These are phyloP conservation scores for Coemansia sp. DNA, from an alignment of 192 early-diverging fungal genomes.

Conservation along the genomic window DNA sequence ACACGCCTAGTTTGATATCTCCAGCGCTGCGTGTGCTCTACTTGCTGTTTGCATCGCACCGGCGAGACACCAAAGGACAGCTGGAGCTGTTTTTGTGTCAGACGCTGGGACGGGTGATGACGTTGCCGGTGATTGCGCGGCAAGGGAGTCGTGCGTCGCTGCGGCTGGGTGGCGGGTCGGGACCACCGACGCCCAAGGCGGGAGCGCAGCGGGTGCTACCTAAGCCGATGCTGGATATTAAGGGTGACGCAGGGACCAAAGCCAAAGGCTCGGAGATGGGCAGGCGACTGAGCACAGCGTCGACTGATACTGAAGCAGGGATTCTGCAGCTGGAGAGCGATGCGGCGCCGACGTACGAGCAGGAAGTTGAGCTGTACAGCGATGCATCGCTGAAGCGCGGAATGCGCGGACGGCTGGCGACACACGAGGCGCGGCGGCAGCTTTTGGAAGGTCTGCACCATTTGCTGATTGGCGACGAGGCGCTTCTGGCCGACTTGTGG, in stretches of 20 bases:
- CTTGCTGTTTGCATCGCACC: slow-evolving; percentile 51
- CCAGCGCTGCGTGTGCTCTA: slow-evolving; percentile 56
- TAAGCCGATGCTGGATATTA: neutral
- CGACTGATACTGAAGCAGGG: neutral
- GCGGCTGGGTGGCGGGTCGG: slow-evolving; percentile 15
- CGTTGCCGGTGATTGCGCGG: slow-evolving; percentile 25
- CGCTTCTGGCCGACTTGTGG: slow-evolving; percentile 86
- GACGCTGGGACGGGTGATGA: slow-evolving; percentile 48
- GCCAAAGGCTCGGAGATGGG: neutral
- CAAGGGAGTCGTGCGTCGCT: slow-evolving; percentile 29
- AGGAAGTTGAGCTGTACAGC: slow-evolving; percentile 46
- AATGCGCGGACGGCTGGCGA: slow-evolving; percentile 53
- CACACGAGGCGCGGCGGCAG: slow-evolving; percentile 81
- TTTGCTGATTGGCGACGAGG: slow-evolving; percentile 65
- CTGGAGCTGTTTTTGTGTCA: slow-evolving; percentile 55
- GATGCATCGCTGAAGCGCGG: slow-evolving; percentile 36
- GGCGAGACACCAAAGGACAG: slow-evolving; percentile 38
- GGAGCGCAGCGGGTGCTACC: slow-evolving; percentile 15
- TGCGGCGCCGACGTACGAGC: slow-evolving; percentile 25
- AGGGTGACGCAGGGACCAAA: neutral
- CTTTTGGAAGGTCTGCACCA: slow-evolving; percentile 72
- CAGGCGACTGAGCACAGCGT: slow-evolving; percentile 18
- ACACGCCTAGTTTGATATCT: slow-evolving; percentile 34
- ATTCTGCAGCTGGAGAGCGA: slow-evolving; percentile 32
- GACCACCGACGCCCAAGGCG: slow-evolving; percentile 22